A percentile compares a stretch with the other conserved stretches of the same genome.
Conservation (phyloP, 768 basidiomycete species). For the Leccinellum luteum region DNA sequence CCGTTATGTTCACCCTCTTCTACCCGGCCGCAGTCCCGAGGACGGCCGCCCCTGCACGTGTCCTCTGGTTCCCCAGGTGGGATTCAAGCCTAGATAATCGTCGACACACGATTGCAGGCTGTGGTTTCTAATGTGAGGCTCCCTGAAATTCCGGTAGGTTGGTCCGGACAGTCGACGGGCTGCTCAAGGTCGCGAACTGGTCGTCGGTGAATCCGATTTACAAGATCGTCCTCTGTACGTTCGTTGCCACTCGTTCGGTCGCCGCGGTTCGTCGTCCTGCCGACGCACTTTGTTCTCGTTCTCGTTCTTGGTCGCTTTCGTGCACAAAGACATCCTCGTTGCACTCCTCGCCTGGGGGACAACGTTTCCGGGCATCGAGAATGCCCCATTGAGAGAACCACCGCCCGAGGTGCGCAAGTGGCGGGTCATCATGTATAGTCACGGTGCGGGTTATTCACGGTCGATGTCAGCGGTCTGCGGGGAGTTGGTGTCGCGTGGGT, state of each 20-base stretch:
- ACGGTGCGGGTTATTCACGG: conserved; percentile 42
- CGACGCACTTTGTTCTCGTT: not conserved
- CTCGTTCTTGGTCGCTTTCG: too few relatives aligned
- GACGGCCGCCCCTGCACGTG: not conserved
- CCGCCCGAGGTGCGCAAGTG: conserved; percentile 19
- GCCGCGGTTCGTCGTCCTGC: not conserved
- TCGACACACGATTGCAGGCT: not conserved
- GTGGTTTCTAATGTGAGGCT: not conserved
- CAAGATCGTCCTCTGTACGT: conserved; percentile 24
- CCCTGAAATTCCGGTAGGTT: conserved; percentile 17
- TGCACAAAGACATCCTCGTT: conserved; percentile 13
- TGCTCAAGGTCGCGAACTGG: conserved; percentile 32
- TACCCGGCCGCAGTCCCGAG: conserved; percentile 26
- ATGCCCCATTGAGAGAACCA: conserved; percentile 24
- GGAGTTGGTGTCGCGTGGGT: conserved; percentile 44
- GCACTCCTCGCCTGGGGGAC: conserved; percentile 30
- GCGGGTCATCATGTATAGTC: conserved; percentile 46
- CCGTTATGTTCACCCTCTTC: conserved; percentile 32
- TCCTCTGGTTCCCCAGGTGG: conserved; percentile 31
- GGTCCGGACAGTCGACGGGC: conserved; percentile 30
- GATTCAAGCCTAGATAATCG: too few relatives aligned
- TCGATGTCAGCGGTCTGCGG: conserved; percentile 42
- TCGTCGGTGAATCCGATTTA: conserved; percentile 30
- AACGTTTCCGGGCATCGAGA: conserved; percentile 30
- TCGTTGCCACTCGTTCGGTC: too few relatives aligned